Evolutionary conservation across 495 filamentous ascomycete species (phyloP), one percentile per base, ranked within the genome.

Genomic region (Diplogelasinospora grovesii): DNA sequence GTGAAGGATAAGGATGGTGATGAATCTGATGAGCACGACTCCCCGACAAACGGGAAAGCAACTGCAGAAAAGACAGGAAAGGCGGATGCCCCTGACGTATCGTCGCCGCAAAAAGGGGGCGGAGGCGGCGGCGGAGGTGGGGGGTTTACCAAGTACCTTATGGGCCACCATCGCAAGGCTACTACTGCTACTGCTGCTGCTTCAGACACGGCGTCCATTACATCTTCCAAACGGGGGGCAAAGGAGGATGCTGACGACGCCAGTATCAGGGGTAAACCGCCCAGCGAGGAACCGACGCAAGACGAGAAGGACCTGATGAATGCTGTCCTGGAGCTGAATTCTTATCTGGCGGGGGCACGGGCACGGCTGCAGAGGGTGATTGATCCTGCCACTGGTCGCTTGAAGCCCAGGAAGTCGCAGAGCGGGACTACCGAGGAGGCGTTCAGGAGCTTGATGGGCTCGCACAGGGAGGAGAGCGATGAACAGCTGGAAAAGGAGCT

Each of bases 291-390:
- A 11, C 50, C 66, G 4, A 16, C 15, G 11, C 66, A 88, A 2
- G 77, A 89, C 53, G 83, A 82, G 2, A 89, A 87, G 53, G 87
- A 96, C 44, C 69, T 99, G 7, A 81, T 78, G 55, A 68, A 71
- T 14, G 85, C 92, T 0, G 85, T 88, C 19, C 77, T 78, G 18
- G 88, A 89, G 50, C 73, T 99, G 0, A 85, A 82, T 46, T 77
- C 78, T 14, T 97, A 90, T 56, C 70, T 99, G 5, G 89, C 85
- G 1, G 85, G 89, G 39, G 85, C 86, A 2, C 75, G 90, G 40
- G 74, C 82, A 20, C 74, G 85, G 38, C 78, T 97, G 35, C 87
- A 94, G 52, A 78, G 81, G 31, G 85, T 85, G 43, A 70, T 96
- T 28, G 82, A 90, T 48, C 79, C 79, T 2, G 83, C 57, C 73